phyloP scores from a whole-genome alignment of 2,329 filamentous ascomycete species.

The Fusarium sublunatum region DNA sequence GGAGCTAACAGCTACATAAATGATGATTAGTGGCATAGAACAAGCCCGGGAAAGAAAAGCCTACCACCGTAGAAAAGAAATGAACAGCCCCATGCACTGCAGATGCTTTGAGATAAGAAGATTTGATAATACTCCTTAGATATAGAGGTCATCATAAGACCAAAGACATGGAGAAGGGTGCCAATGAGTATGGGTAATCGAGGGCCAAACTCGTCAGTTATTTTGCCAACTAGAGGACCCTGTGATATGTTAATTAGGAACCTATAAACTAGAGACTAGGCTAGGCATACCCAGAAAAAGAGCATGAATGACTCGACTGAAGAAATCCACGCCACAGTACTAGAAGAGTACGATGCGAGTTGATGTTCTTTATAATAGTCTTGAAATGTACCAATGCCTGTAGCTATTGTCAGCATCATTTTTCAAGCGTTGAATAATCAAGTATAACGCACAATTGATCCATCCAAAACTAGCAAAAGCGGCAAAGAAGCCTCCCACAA shows the following conservation, averaged over 20 bases:
- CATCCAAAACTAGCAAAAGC: conserved; percentile 20
- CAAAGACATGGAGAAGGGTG: conserved; percentile 67
- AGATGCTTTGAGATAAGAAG: conserved; percentile 55
- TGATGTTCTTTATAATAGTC: conserved; percentile 17
- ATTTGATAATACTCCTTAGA: conserved; percentile 55
- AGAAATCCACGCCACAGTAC: conserved; percentile 14
- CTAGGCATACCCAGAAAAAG: conserved; percentile 14
- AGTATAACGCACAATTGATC: conserved; percentile 4
- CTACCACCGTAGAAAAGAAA: conserved; percentile 35
- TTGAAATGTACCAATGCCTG: conserved; percentile 22
- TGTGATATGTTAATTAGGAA: conserved; percentile 10
- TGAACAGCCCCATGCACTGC: conserved; percentile 50
- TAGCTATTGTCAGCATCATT: not conserved
- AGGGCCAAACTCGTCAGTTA: conserved; percentile 73
- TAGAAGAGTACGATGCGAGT: conserved; percentile 4
- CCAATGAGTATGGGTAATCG: conserved; percentile 65
- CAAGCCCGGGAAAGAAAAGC: accelerated
- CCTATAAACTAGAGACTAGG: accelerated
- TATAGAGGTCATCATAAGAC: conserved; percentile 72
- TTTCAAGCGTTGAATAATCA: not conserved
- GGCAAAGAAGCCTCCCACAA: conserved; percentile 5
- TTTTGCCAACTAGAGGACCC: conserved; percentile 69
- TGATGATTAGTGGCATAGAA: not conserved
- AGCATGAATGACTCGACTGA: conserved; percentile 21
- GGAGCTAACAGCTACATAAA: not conserved